These are phyloP conservation scores for Prunus yedoensis DNA, from an alignment of 331 rosid genomes.

Conservation along the genomic window DNA sequence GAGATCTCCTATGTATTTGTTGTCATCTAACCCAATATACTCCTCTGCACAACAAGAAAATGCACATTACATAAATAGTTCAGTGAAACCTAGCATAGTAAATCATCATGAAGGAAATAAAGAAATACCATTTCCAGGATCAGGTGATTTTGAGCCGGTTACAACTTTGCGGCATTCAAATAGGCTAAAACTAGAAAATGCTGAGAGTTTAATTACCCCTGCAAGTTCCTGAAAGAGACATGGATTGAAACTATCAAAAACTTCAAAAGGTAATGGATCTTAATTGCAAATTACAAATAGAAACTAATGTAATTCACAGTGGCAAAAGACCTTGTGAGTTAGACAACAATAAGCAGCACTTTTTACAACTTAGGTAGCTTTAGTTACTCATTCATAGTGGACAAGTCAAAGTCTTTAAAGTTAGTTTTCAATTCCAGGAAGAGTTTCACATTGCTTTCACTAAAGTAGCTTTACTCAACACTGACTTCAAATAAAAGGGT, in stretches of 20 bases:
- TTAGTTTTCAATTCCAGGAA: conserved; percentile 1
- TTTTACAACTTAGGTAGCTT: not conserved
- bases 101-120: conserved; percentile 17
- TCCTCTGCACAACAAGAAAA: conserved; percentile 66
- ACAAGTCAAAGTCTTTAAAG: not conserved
- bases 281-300: not conserved
- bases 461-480: not conserved
- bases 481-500: not conserved
- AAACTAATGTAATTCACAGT: not conserved
- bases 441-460: not conserved
- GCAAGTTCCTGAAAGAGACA: conserved; percentile 76
- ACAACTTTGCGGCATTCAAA: conserved; percentile 87
- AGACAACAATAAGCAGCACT: not conserved
- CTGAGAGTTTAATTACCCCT: conserved; percentile 73
- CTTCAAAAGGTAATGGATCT: not conserved
- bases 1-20: conserved; percentile 86
- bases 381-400: not conserved
- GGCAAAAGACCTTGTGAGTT: not conserved
- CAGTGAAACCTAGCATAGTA: conserved; percentile 14
- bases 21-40: conserved; percentile 82
- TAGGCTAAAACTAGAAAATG: conserved; percentile 77
- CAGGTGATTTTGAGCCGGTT: conserved; percentile 69
- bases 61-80: conserved; percentile 27
- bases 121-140: conserved; percentile 67
- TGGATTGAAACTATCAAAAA: conserved; percentile 5